Evolutionary conservation across 164 flowering plant genomes (phyloP), one percentile per base, ranked within the genome.

Genomic region (Dillenia suffruticosa): DNA sequence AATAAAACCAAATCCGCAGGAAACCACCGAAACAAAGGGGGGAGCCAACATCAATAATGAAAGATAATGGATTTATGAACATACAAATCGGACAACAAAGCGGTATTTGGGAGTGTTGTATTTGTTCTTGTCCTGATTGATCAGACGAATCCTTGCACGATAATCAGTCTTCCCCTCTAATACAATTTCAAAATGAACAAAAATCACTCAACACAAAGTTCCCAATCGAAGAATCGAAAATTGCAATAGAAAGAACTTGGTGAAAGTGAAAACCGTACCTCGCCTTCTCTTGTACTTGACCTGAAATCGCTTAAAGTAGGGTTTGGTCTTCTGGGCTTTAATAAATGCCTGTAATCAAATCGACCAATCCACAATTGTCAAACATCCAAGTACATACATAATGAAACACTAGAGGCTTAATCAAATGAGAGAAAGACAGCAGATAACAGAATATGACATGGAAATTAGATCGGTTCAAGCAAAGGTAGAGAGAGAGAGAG

Each of bases 101-200:
- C 97, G 88, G 17, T 85, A 89, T 49, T 91, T 91, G 0, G 97
- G 97, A 2, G 94, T 92, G 76, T 89, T 92, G 75, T 89, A 89
- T 66, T 92, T 92, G 70, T 92, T 89, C 72, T 92, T 92, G 76
- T 92, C 96, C 63, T 92, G 97, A 57, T 92, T 92, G 17, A 92
- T 92, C 44, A 92, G 64, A 32, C 94, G 87, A 56, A 84, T 84
- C 67, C 96, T 81, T 5, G 97, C 96, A 2, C 97, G 69, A 64
- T 92, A 92, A 52, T 92, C 97, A 8, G 97, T 92, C 83, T 92
- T 92, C 1, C 96, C 97, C 82, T 75, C 92, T 91, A 77, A 60
- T 52, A 16, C n/a, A 56, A 44, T 58, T 12, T 12, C 6, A 56
- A 50, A 3, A 12, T 16, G 9, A 46, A 46, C 9, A 10, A 40